Evolutionary conservation across 306 rosid genomes (phyloP), one percentile per base, ranked within the genome.

Genomic region (Gynostemma pentaphyllum): DNA sequence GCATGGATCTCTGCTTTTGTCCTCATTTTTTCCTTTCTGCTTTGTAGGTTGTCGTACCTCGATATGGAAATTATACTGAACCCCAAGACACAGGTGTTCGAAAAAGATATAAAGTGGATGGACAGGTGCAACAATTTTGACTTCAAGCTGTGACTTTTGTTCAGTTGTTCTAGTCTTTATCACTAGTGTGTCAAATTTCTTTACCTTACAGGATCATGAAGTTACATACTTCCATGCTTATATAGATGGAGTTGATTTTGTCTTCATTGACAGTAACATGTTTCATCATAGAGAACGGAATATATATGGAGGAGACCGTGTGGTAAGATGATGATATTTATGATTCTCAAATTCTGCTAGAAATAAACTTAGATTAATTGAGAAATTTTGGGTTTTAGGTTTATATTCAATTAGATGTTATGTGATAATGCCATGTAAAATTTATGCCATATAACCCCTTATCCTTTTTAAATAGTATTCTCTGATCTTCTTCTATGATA

Each of bases 231-330:
- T 73, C 81, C 96, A 86, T 0, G 68, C 88, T 45, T 92, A 74
- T 68, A 74, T 86, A 14, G 99, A 92, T 73, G 96, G 96, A 26
- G 97, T 92, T 9, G 99, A 92, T 74, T 84, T 82, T 45, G 88
- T 92, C 70, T 92, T 92, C 71, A 68, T 92, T 48, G 95, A 86
- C 24, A 75, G 75, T 74, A 78, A 70, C 68, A 22, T 44, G 15
- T 86, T 84, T 68, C 90, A 74, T 62, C 73, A 86, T 70, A 42
- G 76, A 65, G 82, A 73, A 73, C 34, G 67, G 1, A 72, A 84
- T 67, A 82, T 92, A 75, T 92, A 92, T 18, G 75, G 79, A 1
- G 99, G 99, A 81, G 78, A 86, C 64, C 94, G 86, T 70, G 1
- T 59, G 95, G 99, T 88, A 77, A 74, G 76, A 55, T 70, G 63